Conservation (phyloP, 176 grass and related monocot genomes). For the Triticum dicoccoides region DNA sequence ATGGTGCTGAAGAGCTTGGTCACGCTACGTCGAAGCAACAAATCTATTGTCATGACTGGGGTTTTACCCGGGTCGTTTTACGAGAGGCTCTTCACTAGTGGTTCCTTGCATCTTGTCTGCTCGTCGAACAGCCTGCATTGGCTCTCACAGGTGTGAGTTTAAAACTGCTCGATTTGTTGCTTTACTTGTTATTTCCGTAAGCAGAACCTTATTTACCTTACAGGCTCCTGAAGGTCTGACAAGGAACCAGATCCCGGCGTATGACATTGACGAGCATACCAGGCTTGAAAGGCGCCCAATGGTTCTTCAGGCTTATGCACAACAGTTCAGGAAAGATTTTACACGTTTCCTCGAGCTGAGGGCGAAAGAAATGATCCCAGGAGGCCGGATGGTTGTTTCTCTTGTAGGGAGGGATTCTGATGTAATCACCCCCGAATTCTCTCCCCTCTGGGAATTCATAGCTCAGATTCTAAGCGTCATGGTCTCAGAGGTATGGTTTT, state of each 20-base stretch:
- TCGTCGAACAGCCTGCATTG: neutral
- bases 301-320: neutral
- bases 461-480: neutral
- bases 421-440: neutral
- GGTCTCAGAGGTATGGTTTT: neutral
- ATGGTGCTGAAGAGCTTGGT: neutral
- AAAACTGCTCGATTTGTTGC: neutral
- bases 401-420: neutral
- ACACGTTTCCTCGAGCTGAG: neutral
- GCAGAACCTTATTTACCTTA: neutral
- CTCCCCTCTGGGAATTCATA: neutral
- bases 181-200: too few relatives aligned
- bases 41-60: neutral
- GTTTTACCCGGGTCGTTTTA: neutral
- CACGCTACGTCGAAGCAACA: neutral
- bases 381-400: neutral
- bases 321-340: slow-evolving; percentile 13
- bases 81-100: slow-evolving; percentile 4
- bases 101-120: neutral
- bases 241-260: neutral
- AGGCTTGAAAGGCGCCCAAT: neutral
- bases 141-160: neutral
- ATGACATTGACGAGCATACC: neutral
- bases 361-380: neutral
- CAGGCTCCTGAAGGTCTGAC: neutral